These are phyloP conservation scores for Fusarium coffeatum DNA, from an alignment of 2,329 filamentous ascomycete species.

Conservation along the genomic window DNA sequence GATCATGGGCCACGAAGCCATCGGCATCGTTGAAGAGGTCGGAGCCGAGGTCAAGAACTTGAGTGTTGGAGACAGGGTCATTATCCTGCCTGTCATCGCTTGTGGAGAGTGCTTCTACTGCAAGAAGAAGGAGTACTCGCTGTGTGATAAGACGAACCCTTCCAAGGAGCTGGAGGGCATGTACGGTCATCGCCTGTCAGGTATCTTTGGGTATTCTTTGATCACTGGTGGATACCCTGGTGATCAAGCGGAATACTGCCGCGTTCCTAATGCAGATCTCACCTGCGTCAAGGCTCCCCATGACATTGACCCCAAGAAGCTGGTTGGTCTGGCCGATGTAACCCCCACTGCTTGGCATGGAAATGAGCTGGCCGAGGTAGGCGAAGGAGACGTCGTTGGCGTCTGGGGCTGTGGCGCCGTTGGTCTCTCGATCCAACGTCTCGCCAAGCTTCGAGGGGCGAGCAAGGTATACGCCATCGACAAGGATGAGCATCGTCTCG, in stretches of 20 bases:
- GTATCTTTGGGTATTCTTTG: conserved; percentile 5
- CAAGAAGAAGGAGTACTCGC: not conserved
- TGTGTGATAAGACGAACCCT: not conserved
- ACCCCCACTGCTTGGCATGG: conserved; percentile 11
- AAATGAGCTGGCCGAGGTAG: not conserved
- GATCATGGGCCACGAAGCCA: conserved; percentile 11
- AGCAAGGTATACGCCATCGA: conserved; percentile 8
- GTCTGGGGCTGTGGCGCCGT: conserved; percentile 7
- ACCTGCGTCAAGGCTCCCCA: conserved; percentile 11
- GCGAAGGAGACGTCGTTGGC: conserved; percentile 3
- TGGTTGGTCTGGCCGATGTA: not conserved
- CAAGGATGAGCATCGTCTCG: conserved; percentile 1
- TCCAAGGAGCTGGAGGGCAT: conserved; percentile 3
- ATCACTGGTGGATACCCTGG: conserved; percentile 1
- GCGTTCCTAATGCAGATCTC: not conserved
- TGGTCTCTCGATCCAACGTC: conserved; percentile 4
- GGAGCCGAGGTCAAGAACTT: not conserved
- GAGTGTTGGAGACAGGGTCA: not conserved
- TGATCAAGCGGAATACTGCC: conserved; percentile 6
- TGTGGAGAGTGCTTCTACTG: conserved; percentile 12
- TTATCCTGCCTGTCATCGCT: not conserved
- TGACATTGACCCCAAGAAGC: not conserved
- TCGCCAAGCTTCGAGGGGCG: not conserved
- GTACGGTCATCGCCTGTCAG: not conserved
- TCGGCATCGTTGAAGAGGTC: conserved; percentile 5